Base-by-base conservation (phyloP, 257 asterid species). In the Fraxinus excelsior region DNA sequence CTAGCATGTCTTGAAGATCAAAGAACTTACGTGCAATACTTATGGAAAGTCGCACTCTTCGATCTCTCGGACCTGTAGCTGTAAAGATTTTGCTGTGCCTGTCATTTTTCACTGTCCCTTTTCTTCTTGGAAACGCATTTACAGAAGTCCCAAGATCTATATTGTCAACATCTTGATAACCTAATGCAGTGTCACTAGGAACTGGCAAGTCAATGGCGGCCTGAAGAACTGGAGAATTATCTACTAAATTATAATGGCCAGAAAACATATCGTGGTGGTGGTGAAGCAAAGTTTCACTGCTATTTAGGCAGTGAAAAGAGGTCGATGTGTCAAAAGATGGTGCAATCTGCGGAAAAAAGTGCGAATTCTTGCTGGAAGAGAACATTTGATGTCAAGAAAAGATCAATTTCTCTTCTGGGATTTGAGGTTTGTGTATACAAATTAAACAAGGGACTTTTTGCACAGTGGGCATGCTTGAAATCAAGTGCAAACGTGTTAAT, bases 71-170 rank as follows among this genome's bases (percentile, higher is more conserved):
- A 23, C 99, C 99, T 58, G 88, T 92, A 11, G 99, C 79, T 7
- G 99, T 94, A 80, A 79, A 71, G 73, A 94, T 92, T 72, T 94
- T 94, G 86, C 95, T 91, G 86, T 94, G 97, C 0, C 97, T 83
- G 32, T 91, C 96, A 32, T 84, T 88, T 51, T 88, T 92, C 67
- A 29, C 64, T 3, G 31, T 65, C 0, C 78, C 13, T 37, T 82
- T 82, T 25, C 78, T 83, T 8, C 28, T 40, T 71, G 76, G 74
- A 4, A 72, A 56, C 10, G 28, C 25, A 42, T 44, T 53, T 29
- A 64, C 53, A 26, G 14, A 44, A 10, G 35, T 28, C 5, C 31
- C 31, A 11, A 78, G 80, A 13, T 80, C 82, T 4, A 62, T 82
- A 49, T 44, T 78, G 7, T n/a, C 28, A 2, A 56, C 67, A 26